Conservation (phyloP, 257 asterid genomes). For the Misopates orontium region DNA sequence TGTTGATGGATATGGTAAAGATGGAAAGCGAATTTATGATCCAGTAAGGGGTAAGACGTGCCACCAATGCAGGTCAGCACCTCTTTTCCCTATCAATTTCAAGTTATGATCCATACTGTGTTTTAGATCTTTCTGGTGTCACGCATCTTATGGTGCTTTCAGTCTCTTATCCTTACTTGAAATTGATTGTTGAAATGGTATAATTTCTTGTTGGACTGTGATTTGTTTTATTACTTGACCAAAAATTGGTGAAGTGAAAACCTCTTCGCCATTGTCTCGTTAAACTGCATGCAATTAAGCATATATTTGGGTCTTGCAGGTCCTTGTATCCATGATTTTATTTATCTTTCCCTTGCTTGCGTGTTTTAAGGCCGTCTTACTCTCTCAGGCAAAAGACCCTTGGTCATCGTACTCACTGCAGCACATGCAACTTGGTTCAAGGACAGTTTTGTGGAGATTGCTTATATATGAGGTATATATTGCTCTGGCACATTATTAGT, state of each 20-base stretch:
- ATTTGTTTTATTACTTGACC: no score
- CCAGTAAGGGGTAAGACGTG: constrained; percentile 81
- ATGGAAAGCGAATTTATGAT: constrained; percentile 91
- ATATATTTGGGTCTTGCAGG: not conserved
- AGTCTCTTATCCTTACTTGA: no score
- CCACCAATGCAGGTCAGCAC: constrained; percentile 87
- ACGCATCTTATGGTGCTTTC: no score
- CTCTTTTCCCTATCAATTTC: constrained; percentile 7
- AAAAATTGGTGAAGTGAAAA: no score
- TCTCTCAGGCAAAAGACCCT: constrained; percentile 89
- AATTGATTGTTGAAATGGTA: no score
- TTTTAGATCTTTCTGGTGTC: not conserved
- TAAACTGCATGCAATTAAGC: not conserved
- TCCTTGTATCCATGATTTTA: no score
- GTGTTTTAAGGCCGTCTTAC: not conserved
- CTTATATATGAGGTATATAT: constrained; percentile 80
- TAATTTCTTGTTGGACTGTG: no score
- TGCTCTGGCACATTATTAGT: not conserved
- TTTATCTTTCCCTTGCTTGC: not conserved
- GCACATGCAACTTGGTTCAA: constrained; percentile 73
- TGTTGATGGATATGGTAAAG: constrained; percentile 84
- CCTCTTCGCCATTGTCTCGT: no score
- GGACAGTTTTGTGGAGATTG: constrained; percentile 99
- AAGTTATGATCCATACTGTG: not conserved
- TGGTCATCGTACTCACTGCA: constrained; percentile 82